Evolutionary conservation across 1,284 basidiomycete genomes (phyloP), one percentile per base, ranked within the genome.

Genomic region (Kwoniella shivajii): DNA sequence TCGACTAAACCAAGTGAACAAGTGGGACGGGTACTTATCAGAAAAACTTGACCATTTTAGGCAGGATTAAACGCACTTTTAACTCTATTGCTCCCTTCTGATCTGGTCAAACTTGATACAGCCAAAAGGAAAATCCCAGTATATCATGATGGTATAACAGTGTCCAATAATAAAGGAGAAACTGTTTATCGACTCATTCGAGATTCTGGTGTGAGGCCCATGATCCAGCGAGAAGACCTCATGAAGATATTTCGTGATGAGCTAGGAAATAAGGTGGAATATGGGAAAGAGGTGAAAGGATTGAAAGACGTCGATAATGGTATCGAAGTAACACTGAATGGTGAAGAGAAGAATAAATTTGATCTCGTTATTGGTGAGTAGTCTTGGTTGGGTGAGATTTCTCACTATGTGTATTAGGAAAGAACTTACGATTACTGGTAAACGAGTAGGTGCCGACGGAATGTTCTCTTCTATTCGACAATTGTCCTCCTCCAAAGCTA

Each of bases 401-500:
- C 10, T 38, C 37, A 18, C 37, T 38, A 18, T n/a, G 6, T 38
- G 6, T 7, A 18, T n/a, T 38, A 13, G 10, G 37, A 13, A 7
- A n/a, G 10, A 38, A n/a, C 10, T 42, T 42, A 26, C 41, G 10
- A 26, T 42, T 9, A 22, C 7, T 42, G 11, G 26, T 42, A 24
- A 24, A 33, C 31, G n/a, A n/a, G n/a, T 29, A 64, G 65, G 61
- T 11, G 59, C 66, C 16, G 66, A 67, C 37, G 66, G 66, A 16
- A 65, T 67, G 61, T 65, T 65, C 57, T 61, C 59, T 13, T 44
- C 45, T 4, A 53, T 56, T 27, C 56, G 65, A 27, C 38, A 54
- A 4, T n/a, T 50, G 10, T 43, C 63, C 3, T 52, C 16, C 29
- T 13, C 50, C 27, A 22, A 14, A 24, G 13, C 38, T 6, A 14